phyloP scores from a whole-genome alignment of 2,329 filamentous ascomycete genomes.

The Aspergillus tanneri region DNA sequence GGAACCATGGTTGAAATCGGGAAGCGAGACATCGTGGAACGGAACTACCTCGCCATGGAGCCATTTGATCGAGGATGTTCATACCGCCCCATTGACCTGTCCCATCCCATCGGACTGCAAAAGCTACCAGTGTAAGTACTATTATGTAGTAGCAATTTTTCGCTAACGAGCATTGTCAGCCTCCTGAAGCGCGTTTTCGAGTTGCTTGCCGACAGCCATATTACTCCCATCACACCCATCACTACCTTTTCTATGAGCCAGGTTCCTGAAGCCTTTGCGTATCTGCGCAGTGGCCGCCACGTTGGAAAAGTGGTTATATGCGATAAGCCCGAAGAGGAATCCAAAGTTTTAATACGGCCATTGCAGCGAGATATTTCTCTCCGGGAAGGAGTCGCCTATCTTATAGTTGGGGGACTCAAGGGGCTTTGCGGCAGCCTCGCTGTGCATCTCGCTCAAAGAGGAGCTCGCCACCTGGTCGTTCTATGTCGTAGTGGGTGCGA shows the following conservation, averaged over 20 bases:
- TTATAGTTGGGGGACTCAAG: conserved; percentile 14
- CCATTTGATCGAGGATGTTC: conserved; percentile 15
- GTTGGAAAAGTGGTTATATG: conserved; percentile 43
- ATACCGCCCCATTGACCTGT: conserved; percentile 19
- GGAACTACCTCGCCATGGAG: conserved; percentile 15
- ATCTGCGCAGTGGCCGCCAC: conserved; percentile 36
- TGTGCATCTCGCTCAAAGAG: conserved; percentile 7
- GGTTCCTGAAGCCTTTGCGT: conserved; percentile 25
- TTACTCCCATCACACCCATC: conserved; percentile 5
- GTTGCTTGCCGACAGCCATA: not conserved
- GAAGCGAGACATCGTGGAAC: conserved; percentile 18
- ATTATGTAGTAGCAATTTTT: not conserved
- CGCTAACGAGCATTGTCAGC: not conserved
- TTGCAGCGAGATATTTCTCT: not conserved
- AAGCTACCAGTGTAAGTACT: conserved; percentile 5
- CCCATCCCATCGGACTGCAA: not conserved
- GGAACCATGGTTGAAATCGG: conserved; percentile 25
- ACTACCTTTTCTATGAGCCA: conserved; percentile 5
- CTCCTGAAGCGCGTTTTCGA: conserved; percentile 7
- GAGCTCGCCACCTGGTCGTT: conserved; percentile 7
- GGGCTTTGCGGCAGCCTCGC: conserved; percentile 15
- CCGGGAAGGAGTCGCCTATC: conserved; percentile 1
- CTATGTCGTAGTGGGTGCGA: conserved; percentile 12
- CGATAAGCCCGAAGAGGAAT: conserved; percentile 17
- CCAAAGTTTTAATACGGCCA: not conserved